Percentiles rank a stretch among this genome's conserved stretches.
phyloP scores from a whole-genome alignment of 257 asterid genomes.

The Plectranthus barbatus region DNA sequence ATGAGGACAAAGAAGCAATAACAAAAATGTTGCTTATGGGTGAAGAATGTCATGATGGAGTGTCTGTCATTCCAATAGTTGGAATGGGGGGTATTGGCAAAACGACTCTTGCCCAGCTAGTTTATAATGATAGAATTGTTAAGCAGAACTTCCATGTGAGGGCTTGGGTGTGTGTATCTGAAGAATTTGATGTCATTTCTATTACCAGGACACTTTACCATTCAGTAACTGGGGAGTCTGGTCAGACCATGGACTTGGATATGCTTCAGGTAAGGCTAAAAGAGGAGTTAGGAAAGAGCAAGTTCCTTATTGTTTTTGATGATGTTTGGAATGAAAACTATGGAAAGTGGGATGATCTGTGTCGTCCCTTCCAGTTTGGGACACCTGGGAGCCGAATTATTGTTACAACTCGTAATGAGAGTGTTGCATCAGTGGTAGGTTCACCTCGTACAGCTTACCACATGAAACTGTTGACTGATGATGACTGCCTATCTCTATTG shows the following conservation, averaged over 20 bases:
- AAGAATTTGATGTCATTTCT: conserved; percentile 31
- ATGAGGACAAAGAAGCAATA: conserved; percentile 40
- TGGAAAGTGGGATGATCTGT: conserved; percentile 29
- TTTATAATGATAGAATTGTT: conserved; percentile 32
- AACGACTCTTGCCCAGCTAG: conserved; percentile 50
- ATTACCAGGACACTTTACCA: conserved; percentile 37
- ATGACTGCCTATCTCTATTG: conserved; percentile 39
- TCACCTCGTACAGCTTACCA: conserved; percentile 40
- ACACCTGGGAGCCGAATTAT: conserved; percentile 43
- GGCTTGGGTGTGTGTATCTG: conserved; percentile 52
- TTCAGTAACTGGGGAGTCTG: conserved; percentile 10
- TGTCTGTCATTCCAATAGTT: conserved; percentile 52
- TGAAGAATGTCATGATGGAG: conserved; percentile 16
- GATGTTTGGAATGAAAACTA: conserved; percentile 50
- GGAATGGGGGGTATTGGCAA: conserved; percentile 71
- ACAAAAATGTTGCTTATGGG: conserved; percentile 27
- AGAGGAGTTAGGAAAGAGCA: conserved; percentile 32
- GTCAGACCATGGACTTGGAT: conserved; percentile 29
- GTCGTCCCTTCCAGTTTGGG: conserved; percentile 33
- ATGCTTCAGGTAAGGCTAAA: conserved; percentile 35
- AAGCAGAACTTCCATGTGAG: conserved; percentile 23
- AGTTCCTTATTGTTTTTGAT: conserved; percentile 47
- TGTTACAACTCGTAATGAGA: conserved; percentile 44
- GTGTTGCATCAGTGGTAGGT: conserved; percentile 34
- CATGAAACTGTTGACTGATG: conserved; percentile 36